Conservation (phyloP, 2,329 filamentous ascomycete species). For the Sphaerulina musiva region DNA sequence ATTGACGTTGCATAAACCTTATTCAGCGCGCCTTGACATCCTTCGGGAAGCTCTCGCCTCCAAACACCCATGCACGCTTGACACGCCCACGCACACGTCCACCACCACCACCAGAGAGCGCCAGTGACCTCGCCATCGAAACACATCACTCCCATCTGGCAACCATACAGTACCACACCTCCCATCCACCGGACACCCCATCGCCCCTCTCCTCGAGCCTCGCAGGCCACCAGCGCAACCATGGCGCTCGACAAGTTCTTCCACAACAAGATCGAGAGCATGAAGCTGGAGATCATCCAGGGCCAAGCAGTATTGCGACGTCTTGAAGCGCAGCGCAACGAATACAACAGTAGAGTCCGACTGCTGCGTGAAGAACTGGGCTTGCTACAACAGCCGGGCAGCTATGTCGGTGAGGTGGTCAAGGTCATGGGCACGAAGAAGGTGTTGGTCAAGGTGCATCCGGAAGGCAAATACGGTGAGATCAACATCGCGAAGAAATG, state of each 20-base stretch:
- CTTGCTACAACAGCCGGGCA: constrained; percentile 90
- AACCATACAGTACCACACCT: background rate
- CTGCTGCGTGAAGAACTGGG: constrained; percentile 92
- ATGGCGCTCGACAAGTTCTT: constrained; percentile 99
- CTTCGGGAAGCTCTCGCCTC: background rate
- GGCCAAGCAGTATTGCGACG: constrained; percentile 91
- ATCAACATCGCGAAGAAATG: background rate
- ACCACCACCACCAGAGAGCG: background rate
- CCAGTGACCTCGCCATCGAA: background rate
- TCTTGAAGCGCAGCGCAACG: constrained; percentile 94
- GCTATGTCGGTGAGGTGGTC: constrained; percentile 98
- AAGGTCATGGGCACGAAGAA: constrained; percentile 99
- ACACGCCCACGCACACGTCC: background rate
- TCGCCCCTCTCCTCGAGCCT: background rate
- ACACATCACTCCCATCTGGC: constrained; percentile 1
- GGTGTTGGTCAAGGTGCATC: constrained; percentile 96
- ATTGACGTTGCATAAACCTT: background rate
- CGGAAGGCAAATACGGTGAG: constrained; percentile 98
- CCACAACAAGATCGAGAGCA: constrained; percentile 99
- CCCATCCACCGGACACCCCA: background rate
- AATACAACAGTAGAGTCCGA: constrained; percentile 97
- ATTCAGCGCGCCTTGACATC: background rate
- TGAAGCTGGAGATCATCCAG: constrained; percentile 99
- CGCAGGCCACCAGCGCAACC: constrained; percentile 38
- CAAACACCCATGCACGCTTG: background rate